Base-by-base conservation (phyloP, 2,329 filamentous ascomycete genomes). In the Esteya vermicola region DNA sequence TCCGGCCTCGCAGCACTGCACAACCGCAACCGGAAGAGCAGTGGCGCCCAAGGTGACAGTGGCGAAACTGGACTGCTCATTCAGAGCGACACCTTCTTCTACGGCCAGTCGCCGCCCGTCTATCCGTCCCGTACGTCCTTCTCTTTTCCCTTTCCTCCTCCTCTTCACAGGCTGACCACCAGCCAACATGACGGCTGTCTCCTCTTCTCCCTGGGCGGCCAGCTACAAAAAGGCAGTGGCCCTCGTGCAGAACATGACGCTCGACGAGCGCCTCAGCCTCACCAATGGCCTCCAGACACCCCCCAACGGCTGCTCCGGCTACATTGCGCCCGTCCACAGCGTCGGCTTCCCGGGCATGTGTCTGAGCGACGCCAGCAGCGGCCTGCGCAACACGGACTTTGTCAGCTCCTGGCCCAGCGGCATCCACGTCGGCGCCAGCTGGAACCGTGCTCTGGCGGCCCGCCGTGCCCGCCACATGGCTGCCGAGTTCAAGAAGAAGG, bases 261-360 rank as follows among this genome's bases (percentile, higher is more conserved):
- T 86, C 27, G 64, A 75, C 19, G 83, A 91, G 59, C 88, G 86
- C 57, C 73, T 88, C 52, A 80, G 77, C 50, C 57, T 91, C 43
- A 88, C 82, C 1, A 81, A 80, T 2, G 84, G 84, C 46, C 70
- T 77, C 35, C 67, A 71, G 48, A 75, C 56, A 48, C 74, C 56
- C 3, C 58, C 60, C n/a, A 65, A 61, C 22, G 59, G 65, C 34
- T 72, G 68, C 50, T 57, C 59, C 0, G 68, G 68, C n/a, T 63
- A 57, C 44, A 59, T 67, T 23, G 49, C 54, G 1, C 50, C 58
- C 8, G 53, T 67, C 8, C 36, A 52, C 13, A 54, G 62, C 4
- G 45, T 67, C 16, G 47, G 52, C 1, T 68, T 67, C 37, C 55
- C 61, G 0, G 63, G 63, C n/a, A 51, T 67, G 48, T 67, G 64